Percentiles rank a stretch among this genome's conserved stretches.
These are phyloP conservation scores for Penicillium sp. DNA, from an alignment of 2,329 filamentous ascomycete species.

Conservation along the genomic window DNA sequence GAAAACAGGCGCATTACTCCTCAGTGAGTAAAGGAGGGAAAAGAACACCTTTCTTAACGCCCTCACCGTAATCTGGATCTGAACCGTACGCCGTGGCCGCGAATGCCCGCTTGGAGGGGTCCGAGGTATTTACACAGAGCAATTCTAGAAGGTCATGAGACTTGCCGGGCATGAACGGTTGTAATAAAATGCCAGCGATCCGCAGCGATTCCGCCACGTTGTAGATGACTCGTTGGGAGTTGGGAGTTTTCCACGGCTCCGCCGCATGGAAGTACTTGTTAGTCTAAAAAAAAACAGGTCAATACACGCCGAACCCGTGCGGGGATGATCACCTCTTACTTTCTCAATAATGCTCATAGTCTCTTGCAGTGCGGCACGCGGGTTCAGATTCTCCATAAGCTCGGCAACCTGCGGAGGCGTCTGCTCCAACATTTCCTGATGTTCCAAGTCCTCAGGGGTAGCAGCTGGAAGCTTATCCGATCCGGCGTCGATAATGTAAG, in stretches of 20 bases:
- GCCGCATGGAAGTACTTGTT: slow-evolving; percentile 66
- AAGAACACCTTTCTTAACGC: slow-evolving; percentile 48
- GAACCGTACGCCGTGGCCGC: slow-evolving; percentile 60
- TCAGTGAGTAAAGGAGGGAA: slow-evolving; percentile 52
- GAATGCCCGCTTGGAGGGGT: slow-evolving; percentile 59
- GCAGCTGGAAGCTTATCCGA: slow-evolving; percentile 32
- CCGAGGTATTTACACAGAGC: slow-evolving; percentile 63
- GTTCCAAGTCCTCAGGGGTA: slow-evolving; percentile 32
- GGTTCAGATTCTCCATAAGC: slow-evolving; percentile 64
- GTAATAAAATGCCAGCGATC: slow-evolving; percentile 77
- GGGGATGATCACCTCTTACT: slow-evolving; percentile 44
- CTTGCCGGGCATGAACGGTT: slow-evolving; percentile 87
- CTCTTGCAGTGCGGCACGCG: slow-evolving; percentile 63
- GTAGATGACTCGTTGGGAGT: slow-evolving; percentile 65
- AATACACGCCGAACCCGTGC: slow-evolving; percentile 13
- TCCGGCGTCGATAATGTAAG: slow-evolving; percentile 52
- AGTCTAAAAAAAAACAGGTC: slow-evolving; percentile 46
- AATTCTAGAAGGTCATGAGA: slow-evolving; percentile 70
- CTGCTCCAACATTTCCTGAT: slow-evolving; percentile 44
- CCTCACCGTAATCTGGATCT: slow-evolving; percentile 70
- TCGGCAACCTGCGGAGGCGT: slow-evolving; percentile 47
- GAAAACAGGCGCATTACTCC: slow-evolving; percentile 26
- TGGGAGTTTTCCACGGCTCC: slow-evolving; percentile 65
- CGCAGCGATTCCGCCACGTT: slow-evolving; percentile 73
- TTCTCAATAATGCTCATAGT: slow-evolving; percentile 63